Base-by-base conservation (phyloP, 2,329 filamentous ascomycete genomes). In the Pestalotiopsis sp. region DNA sequence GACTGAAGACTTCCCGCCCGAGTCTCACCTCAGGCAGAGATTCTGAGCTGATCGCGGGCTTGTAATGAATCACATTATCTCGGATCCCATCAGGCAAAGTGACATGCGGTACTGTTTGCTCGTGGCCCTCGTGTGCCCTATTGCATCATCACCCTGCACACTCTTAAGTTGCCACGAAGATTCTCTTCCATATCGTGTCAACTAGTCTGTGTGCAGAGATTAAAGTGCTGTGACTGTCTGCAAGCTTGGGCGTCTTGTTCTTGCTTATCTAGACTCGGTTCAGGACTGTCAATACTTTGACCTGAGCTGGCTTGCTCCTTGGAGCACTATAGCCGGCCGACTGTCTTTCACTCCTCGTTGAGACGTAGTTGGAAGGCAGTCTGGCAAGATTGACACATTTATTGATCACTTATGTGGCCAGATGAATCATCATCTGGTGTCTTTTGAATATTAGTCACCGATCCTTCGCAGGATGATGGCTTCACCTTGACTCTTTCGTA, bases 131-230 rank as follows among this genome's bases (percentile, higher is more conserved):
- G 69, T 73, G 74, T 49, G 25, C 65, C 14, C 20, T 67, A 52
- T 68, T 11, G 41, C 59, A 62, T 65, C 4, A 9, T 27, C 20
- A 58, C 67, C 72, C 80, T 92, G 94, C 94, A 95, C 92, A 92
- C 93, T 92, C 92, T 97, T 97, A 92, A 97, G 94, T 96, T 97
- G 93, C 89, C 94, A 94, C 88, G 88, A 90, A 84, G 83, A 80
- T 85, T 85, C 86, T 88, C 84, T 84, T 87, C 92, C 88, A 88
- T 95, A 91, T 90, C 89, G 89, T 94, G 93, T 90, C 92, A 91
- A 96, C 95, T 91, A 96, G 94, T 97, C 94, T 93, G 90, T 91
- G 92, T 97, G 94, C 94, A 93, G 86, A 97, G 86, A 97, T 87
- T 69, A 82, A 88, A 75, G 76, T 80, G 83, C 81, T 81, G 79